phyloP scores from a whole-genome alignment of 2,329 filamentous ascomycete genomes.

The Scedosporium boydii region DNA sequence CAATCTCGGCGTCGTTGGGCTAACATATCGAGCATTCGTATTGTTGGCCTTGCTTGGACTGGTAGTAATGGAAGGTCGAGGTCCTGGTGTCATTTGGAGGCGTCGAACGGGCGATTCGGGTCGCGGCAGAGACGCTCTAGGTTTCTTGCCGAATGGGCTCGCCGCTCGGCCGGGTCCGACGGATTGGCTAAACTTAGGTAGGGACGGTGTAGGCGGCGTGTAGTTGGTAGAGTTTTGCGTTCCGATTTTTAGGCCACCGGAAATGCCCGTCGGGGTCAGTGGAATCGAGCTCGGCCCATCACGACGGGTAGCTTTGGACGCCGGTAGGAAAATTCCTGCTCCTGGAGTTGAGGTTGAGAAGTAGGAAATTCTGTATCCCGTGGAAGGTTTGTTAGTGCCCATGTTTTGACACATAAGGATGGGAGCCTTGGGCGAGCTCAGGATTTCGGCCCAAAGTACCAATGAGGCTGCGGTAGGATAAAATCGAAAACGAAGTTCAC shows the following conservation, averaged over 20 bases:
- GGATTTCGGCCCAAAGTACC: not conserved
- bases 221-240: constrained; percentile 50
- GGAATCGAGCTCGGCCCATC: constrained; percentile 49
- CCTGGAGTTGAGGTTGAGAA: constrained; percentile 71
- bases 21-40: constrained; percentile 23
- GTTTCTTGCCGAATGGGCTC: constrained; percentile 55
- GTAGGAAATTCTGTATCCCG: constrained; percentile 51
- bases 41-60: constrained; percentile 39
- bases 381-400: not conserved
- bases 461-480: not conserved
- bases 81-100: constrained; percentile 51
- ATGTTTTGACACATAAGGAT: no score
- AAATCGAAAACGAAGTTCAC: constrained; percentile 16
- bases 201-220: constrained; percentile 54
- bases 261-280: constrained; percentile 56
- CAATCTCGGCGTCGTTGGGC: constrained; percentile 43
- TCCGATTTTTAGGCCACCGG: constrained; percentile 41
- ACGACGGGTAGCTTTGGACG: constrained; percentile 68
- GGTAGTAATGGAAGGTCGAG: constrained; percentile 47
- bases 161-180: constrained; percentile 64
- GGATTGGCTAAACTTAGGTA: constrained; percentile 82
- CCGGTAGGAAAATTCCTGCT: constrained; percentile 86
- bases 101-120: constrained; percentile 78
- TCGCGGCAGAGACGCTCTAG: constrained; percentile 70
- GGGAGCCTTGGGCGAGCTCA: no score